Evolutionary conservation across 176 grass and related monocot species (phyloP), one percentile per base, ranked within the genome.

Genomic region (Avena sativa): DNA sequence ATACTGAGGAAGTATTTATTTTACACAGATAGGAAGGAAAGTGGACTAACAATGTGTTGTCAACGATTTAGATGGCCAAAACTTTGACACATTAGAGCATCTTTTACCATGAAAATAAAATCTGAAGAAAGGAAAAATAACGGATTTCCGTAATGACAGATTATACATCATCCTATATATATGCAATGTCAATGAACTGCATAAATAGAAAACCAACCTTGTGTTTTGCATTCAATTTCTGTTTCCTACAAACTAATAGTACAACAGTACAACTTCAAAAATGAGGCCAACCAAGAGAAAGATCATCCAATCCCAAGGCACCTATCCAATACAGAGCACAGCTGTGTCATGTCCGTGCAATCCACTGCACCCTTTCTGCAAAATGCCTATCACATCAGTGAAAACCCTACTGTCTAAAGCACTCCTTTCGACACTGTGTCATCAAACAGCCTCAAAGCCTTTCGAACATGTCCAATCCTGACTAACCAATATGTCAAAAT

Each of bases 401-500:
- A 96, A 98, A 77, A 94, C 79, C 14, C 36, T 81, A 79, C 25
- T 62, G 90, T 98, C 92, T 79, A 98, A 81, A 87, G 86, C 40
- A 88, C 74, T 86, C 90, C 93, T 52, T 94, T 90, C 67, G 49
- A 40, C 48, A 80, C 80, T 61, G 96, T 91, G 36, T 94, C 96
- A 82, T 96, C 92, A 91, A 96, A 90, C 48, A 98, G 53, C 28
- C 50, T 73, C 21, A 96, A 65, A 0, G 83, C 88, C 90, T 93
- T 87, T 20, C 4, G 46, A 64, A 88, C 62, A 56, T 86, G 84
- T 83, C 92, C 92, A 71, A 74, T 79, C 83, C 89, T 91, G 86
- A 91, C 79, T 70, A 98, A 86, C 96, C 96, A 96, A 91, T 89
- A 98, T 0, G 85, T 66, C 65, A 98, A 73, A 73, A 86, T 75